Conservation (phyloP, 31 red algal species). For the Asparagopsis taxiformis region DNA sequence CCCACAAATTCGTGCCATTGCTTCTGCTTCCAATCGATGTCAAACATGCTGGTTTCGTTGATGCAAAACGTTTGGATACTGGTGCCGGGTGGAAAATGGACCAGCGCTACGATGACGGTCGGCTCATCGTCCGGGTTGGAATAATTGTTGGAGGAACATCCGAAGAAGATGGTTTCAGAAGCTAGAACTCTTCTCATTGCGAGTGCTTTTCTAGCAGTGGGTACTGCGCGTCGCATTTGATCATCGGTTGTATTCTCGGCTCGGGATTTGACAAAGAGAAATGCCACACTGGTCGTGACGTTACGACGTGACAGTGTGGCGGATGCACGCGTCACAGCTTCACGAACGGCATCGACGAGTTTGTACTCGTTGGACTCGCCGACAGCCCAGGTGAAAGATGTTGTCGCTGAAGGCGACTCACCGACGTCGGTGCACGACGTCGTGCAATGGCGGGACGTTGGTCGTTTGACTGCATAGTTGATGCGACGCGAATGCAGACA, state of each 20-base stretch:
- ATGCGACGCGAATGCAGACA: too few species aligned
- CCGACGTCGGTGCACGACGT: too few species aligned
- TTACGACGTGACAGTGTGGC: background rate
- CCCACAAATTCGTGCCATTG: constrained; percentile 63
- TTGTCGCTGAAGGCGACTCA: too few species aligned
- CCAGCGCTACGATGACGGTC: constrained; percentile 39
- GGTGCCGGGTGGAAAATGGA: constrained; percentile 19
- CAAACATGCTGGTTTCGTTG: constrained; percentile 17
- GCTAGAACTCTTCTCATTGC: constrained; percentile 47
- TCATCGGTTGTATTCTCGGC: constrained; percentile 33
- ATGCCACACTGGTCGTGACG: constrained; percentile 8
- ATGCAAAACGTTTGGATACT: constrained; percentile 22
- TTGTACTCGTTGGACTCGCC: constrained; percentile 5
- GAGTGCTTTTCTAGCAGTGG: constrained; percentile 27
- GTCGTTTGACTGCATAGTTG: too few species aligned
- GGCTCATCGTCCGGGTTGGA: constrained; percentile 13
- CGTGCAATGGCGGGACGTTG: too few species aligned
- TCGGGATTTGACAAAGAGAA: constrained; percentile 42
- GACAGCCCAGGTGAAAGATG: constrained; percentile 12
- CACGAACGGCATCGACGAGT: constrained; percentile 13
- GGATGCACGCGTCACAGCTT: constrained; percentile 12
- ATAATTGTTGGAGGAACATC: constrained; percentile 32
- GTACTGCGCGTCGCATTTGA: constrained; percentile 33
- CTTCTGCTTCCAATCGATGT: constrained; percentile 63
- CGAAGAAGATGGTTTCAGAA: constrained; percentile 31